Percentiles rank a stretch among this genome's conserved stretches.
Evolutionary conservation across 73 alveolate genomes (phyloP).

Genomic region (Durusdinium trenchii): DNA sequence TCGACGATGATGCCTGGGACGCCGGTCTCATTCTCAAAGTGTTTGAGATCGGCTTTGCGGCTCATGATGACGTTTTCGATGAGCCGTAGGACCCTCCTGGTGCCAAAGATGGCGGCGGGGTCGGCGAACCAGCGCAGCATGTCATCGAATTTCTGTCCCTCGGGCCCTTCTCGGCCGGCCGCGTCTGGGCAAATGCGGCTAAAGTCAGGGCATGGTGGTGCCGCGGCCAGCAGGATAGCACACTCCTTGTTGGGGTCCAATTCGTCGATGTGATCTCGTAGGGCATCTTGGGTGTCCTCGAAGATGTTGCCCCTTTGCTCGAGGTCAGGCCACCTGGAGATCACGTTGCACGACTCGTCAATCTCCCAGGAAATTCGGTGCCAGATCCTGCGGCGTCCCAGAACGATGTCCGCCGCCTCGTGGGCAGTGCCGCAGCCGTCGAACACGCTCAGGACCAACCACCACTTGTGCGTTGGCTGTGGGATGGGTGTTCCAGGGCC

Average conservation of each 20-base stretch:
- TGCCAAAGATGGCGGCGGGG: no score
- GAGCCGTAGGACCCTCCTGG: background rate
- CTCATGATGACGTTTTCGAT: background rate
- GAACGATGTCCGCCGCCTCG: background rate
- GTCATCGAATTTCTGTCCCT: no score
- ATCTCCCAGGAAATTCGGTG: no score
- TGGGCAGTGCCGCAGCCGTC: background rate
- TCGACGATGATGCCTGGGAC: background rate
- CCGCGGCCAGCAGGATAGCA: background rate
- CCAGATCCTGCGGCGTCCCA: background rate
- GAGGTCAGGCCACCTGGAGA: no score
- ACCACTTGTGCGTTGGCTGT: background rate
- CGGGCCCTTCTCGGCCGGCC: background rate
- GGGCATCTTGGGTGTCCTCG: no score
- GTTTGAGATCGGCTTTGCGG: no score
- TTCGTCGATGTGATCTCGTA: no score
- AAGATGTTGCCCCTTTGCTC: no score
- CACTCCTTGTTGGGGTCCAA: no score
- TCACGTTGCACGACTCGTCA: no score
- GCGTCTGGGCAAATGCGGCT: background rate
- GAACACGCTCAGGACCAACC: background rate
- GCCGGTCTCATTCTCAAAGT: no score
- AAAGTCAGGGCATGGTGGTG: constrained; percentile 2
- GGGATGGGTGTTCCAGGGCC: background rate
- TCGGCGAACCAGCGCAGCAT: background rate